phyloP scores from a whole-genome alignment of 2,329 filamentous ascomycete genomes.

The Coleophoma crateriformis region DNA sequence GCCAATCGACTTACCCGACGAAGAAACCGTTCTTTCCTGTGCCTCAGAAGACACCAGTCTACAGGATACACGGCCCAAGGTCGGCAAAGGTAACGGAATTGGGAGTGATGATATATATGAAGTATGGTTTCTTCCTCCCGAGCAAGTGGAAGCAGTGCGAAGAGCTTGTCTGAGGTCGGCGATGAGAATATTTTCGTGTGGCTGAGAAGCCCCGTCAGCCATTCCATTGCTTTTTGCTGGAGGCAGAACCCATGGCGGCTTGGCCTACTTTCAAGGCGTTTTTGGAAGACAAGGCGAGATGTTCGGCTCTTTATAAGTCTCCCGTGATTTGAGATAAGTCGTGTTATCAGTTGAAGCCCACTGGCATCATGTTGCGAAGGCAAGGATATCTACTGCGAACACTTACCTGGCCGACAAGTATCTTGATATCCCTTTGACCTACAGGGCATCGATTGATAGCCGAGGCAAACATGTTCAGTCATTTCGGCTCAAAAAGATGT shows the following conservation, averaged over 20 bases:
- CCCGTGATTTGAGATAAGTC: not conserved
- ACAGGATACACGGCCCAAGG: not conserved
- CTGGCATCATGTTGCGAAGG: too few species aligned
- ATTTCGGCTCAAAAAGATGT: too few species aligned
- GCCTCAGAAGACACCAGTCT: not conserved
- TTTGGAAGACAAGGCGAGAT: not conserved
- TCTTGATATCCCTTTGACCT: too few species aligned
- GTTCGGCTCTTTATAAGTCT: not conserved
- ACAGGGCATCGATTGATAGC: too few species aligned
- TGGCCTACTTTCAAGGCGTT: not conserved
- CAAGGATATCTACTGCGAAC: too few species aligned
- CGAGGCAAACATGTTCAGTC: too few species aligned
- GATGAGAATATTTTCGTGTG: not conserved
- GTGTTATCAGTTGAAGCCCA: too few species aligned
- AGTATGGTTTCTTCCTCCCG: not conserved
- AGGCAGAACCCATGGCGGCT: not conserved
- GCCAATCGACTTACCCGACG: not conserved
- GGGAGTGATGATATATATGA: not conserved
- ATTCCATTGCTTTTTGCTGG: not conserved
- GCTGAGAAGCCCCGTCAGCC: not conserved
- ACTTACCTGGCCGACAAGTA: too few species aligned
- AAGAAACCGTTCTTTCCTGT: not conserved
- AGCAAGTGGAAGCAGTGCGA: not conserved
- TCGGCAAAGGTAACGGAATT: not conserved
- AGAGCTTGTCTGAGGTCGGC: not conserved